A percentile compares a stretch with the other conserved stretches of the same genome.
Conservation (phyloP, 768 basidiomycete species). For the Hysterangium stoloniferum region DNA sequence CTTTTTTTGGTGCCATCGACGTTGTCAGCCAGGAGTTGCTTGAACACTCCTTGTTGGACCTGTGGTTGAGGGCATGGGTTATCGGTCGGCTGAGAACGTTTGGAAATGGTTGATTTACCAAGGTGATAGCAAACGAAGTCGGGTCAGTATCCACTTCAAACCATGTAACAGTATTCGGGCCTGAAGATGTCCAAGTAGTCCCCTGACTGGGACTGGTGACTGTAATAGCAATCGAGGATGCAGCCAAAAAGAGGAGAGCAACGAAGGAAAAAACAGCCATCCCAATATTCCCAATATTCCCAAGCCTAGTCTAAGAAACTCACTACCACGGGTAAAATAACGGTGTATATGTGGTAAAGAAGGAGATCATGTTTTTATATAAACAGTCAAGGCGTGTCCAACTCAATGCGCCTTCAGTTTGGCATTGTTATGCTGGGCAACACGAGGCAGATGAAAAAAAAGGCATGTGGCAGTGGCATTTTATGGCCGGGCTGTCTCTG, state of each 20-base stretch:
- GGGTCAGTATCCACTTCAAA: conserved; percentile 57
- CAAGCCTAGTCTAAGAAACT: too few relatives aligned
- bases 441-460: too few relatives aligned
- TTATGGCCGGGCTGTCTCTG: too few relatives aligned
- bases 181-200: conserved; percentile 51
- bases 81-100: not conserved
- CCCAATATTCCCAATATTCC: too few relatives aligned
- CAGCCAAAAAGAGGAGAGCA: conserved; percentile 37
- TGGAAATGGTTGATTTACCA: conserved; percentile 45
- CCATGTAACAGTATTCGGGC: conserved; percentile 54
- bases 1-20: conserved; percentile 41
- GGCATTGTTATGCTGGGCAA: too few relatives aligned
- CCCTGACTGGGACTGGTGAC: conserved; percentile 44
- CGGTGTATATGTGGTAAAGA: too few relatives aligned
- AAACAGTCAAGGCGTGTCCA: too few relatives aligned
- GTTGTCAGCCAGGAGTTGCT: conserved; percentile 46
- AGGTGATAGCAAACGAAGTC: conserved; percentile 56
- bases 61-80: conserved; percentile 17
- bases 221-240: conserved; percentile 54
- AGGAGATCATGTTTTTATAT: too few relatives aligned
- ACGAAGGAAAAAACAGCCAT: conserved; percentile 13
- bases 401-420: too few relatives aligned
- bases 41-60: conserved; percentile 28
- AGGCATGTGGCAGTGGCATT: too few relatives aligned
- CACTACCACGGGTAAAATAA: too few relatives aligned